Percentiles rank a stretch among this genome's conserved stretches.
Evolutionary conservation across 306 rosid genomes (phyloP).

Genomic region (Carpinus fangiana): DNA sequence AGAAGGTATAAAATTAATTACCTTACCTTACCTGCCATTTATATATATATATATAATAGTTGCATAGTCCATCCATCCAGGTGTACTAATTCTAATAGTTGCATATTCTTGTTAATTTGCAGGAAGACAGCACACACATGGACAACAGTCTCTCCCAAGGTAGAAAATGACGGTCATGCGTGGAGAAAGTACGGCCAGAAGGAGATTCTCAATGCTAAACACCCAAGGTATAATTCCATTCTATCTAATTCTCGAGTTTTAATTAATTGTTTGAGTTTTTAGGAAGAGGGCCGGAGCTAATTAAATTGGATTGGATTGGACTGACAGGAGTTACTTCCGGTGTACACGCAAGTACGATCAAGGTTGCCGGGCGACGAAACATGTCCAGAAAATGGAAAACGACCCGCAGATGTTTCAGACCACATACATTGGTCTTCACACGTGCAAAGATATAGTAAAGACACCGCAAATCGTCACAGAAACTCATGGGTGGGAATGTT

Average conservation of each 20-base stretch:
- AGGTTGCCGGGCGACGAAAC: slow-evolving; percentile 66
- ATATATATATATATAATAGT: too few relatives aligned
- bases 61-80: too few relatives aligned
- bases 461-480: slow-evolving; percentile 44
- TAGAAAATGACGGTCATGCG: slow-evolving; percentile 49
- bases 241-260: not conserved
- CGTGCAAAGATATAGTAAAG: slow-evolving; percentile 47
- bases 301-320: not conserved
- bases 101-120: slow-evolving; percentile 15
- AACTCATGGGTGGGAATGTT: slow-evolving; percentile 28
- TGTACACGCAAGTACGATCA: slow-evolving; percentile 68
- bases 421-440: slow-evolving; percentile 76
- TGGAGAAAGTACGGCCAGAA: slow-evolving; percentile 98
- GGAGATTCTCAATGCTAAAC: slow-evolving; percentile 61
- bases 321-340: slow-evolving; percentile 73
- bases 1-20: slow-evolving; percentile 49
- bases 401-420: slow-evolving; percentile 45
- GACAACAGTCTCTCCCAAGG: slow-evolving; percentile 14
- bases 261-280: not conserved
- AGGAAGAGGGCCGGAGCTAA: not conserved
- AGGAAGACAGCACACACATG: slow-evolving; percentile 54
- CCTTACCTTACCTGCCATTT: not conserved
- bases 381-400: slow-evolving; percentile 56
- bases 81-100: not conserved
- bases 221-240: slow-evolving; percentile 58